A percentile compares a stretch with the other conserved stretches of the same genome.
Evolutionary conservation across 371 early-diverging fungal genomes (phyloP).

Genomic region (Mortierella sp.): DNA sequence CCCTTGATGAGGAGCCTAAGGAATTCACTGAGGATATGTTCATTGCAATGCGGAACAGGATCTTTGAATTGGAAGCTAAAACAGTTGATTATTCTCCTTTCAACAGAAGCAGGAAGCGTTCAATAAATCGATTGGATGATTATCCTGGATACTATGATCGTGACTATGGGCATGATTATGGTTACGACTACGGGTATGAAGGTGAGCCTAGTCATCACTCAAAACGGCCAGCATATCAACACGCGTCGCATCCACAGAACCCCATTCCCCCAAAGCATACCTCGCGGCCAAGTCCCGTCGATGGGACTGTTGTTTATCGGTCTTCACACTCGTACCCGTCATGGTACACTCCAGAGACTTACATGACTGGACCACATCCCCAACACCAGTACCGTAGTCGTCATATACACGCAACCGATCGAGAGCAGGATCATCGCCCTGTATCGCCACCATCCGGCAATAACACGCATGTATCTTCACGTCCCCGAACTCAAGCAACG

Average conservation of each 20-base stretch:
- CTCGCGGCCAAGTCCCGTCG: background rate
- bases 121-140: constrained; percentile 29
- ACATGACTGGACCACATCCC: constrained; percentile 13
- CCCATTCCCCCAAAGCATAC: background rate
- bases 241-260: background rate
- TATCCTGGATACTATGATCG: constrained; percentile 10
- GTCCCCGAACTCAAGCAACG: background rate
- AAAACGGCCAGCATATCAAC: constrained; percentile 26
- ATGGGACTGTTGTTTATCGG: constrained; percentile 1
- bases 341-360: constrained; percentile 45
- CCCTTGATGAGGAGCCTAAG: constrained; percentile 41
- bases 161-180: constrained; percentile 11
- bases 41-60: constrained; percentile 52
- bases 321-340: constrained; percentile 38
- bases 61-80: constrained; percentile 52
- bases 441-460: constrained; percentile 1
- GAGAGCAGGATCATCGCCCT: constrained; percentile 5
- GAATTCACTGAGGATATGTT: constrained; percentile 51
- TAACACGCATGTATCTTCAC: background rate
- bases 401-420: constrained; percentile 3
- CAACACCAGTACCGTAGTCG: background rate
- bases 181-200: background rate
- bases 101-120: constrained; percentile 32
- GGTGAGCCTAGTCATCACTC: constrained; percentile 11
- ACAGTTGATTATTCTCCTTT: constrained; percentile 45